Base-by-base conservation (phyloP, 1,139 yeast genomes). In the Pneumocystis oryctolagi region DNA sequence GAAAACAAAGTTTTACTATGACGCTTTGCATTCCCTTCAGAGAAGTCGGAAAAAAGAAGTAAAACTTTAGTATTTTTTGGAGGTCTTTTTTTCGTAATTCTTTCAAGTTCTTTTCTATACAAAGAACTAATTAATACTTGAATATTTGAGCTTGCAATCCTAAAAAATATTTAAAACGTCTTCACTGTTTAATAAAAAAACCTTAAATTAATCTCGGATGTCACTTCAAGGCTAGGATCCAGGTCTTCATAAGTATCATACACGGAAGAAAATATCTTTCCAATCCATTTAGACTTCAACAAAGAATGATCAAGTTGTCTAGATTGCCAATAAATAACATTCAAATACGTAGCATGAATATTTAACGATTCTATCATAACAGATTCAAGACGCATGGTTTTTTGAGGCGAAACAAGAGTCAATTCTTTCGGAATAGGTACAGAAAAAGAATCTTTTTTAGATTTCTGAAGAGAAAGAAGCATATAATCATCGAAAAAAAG, bases 81-180 rank as follows among this genome's bases (percentile, higher is more conserved):
- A 1, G 79, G 79, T 1, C 77, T 75, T 64, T 76, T 76, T 73
- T 76, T 71, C 12, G 76, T 74, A 1, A 79, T 74, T 3, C 73
- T 75, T 58, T 74, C 70, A 71, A 76, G 73, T 60, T 72, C 70
- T 30, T 69, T 64, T 1, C 75, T 70, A 68, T 75, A 76, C 0
- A 67, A 56, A 0, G 70, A 39, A 1, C 75, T 14, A 5, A 63
- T 35, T 28, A 59, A 37, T n/a, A 62, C 60, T 16, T 58, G 57
- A 14, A 63, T 37, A 34, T 47, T 18, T 8, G 62, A 63, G 12
- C 61, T 63, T 55, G 59, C 31, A 20, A 61, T 60, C 12, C 65
- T 58, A 18, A 63, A 34, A 63, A 63, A 30, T 37, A 58, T 31
- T 25, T 25, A 1, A 12, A 20, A 47, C 28, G 9, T 12, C 55